These are phyloP conservation scores for Triadica sebifera DNA, from an alignment of 345 rosid genomes.

Conservation along the genomic window DNA sequence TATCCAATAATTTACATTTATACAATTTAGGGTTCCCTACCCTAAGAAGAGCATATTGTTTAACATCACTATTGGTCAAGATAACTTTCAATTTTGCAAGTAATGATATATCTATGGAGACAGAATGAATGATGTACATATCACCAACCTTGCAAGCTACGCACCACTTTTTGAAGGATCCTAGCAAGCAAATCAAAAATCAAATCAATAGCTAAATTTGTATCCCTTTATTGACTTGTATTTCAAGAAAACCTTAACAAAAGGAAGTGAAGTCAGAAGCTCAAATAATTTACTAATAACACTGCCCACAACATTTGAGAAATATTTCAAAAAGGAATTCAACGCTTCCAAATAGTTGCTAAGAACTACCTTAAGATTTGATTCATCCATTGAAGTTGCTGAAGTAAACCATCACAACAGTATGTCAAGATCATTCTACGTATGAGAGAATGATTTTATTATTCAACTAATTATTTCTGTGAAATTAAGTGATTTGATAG, in stretches of 20 bases:
- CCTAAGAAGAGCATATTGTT: slow-evolving; percentile 65
- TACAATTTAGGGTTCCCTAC: slow-evolving; percentile 64
- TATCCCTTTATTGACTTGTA: not conserved
- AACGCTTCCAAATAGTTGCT: slow-evolving; percentile 73
- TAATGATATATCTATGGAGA: slow-evolving; percentile 61
- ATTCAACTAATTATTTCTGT: not conserved
- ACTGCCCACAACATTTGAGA: slow-evolving; percentile 76
- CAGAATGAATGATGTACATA: slow-evolving; percentile 92
- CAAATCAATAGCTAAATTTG: not conserved
- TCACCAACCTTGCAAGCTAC: slow-evolving; percentile 90
- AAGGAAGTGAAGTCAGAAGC: slow-evolving; percentile 83
- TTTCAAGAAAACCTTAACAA: slow-evolving; percentile 56
- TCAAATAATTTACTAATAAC: slow-evolving; percentile 86
- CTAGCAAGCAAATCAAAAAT: slow-evolving; percentile 50
- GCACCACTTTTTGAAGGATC: slow-evolving; percentile 72
- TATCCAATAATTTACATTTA: no score
- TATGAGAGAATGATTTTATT: not conserved
- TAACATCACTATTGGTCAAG: slow-evolving; percentile 72
- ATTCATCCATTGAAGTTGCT: slow-evolving; percentile 70
- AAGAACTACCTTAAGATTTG: slow-evolving; percentile 67
- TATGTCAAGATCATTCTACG: not conserved
- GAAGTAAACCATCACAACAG: not conserved
- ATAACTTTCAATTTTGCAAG: slow-evolving; percentile 78
- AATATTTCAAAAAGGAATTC: slow-evolving; percentile 79
- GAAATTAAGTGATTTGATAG: not conserved